A percentile compares a stretch with the other conserved stretches of the same genome.
Evolutionary conservation across 306 rosid species (phyloP).

Genomic region (Cajanus cajan): DNA sequence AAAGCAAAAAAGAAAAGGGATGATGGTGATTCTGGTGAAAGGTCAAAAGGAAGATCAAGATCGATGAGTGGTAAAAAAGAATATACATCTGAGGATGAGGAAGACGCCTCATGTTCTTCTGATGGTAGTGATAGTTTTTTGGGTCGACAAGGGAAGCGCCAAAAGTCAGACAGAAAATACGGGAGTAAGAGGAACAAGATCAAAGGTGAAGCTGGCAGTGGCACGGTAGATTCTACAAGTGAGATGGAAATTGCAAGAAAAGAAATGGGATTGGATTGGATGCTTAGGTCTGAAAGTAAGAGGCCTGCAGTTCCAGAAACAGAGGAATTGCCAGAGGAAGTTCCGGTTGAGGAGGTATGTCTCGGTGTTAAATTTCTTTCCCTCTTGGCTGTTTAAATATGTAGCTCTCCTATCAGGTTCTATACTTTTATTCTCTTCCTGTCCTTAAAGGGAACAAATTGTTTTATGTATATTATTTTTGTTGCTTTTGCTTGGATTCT

Average conservation of each 20-base stretch:
- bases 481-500: not conserved
- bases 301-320: slow-evolving; percentile 37
- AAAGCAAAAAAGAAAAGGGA: slow-evolving; percentile 42
- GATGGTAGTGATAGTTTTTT: slow-evolving; percentile 32
- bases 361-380: not conserved
- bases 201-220: slow-evolving; percentile 18
- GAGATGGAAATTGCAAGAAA: slow-evolving; percentile 66
- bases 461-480: not conserved
- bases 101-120: slow-evolving; percentile 28
- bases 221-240: slow-evolving; percentile 25
- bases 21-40: slow-evolving; percentile 32
- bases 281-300: slow-evolving; percentile 74
- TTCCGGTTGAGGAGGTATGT: slow-evolving; percentile 58
- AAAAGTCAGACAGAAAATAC: slow-evolving; percentile 23
- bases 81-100: slow-evolving; percentile 48
- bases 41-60: slow-evolving; percentile 34
- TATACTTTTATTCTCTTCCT: not conserved
- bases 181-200: slow-evolving; percentile 34
- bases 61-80: slow-evolving; percentile 33
- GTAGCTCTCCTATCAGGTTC: not conserved
- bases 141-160: slow-evolving; percentile 17
- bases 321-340: slow-evolving; percentile 43
- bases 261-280: slow-evolving; percentile 93
- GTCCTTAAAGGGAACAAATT: not conserved
- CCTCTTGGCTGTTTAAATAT: not conserved